Base-by-base conservation (phyloP, 2,329 filamentous ascomycete genomes). In the Fusarium foetens region DNA sequence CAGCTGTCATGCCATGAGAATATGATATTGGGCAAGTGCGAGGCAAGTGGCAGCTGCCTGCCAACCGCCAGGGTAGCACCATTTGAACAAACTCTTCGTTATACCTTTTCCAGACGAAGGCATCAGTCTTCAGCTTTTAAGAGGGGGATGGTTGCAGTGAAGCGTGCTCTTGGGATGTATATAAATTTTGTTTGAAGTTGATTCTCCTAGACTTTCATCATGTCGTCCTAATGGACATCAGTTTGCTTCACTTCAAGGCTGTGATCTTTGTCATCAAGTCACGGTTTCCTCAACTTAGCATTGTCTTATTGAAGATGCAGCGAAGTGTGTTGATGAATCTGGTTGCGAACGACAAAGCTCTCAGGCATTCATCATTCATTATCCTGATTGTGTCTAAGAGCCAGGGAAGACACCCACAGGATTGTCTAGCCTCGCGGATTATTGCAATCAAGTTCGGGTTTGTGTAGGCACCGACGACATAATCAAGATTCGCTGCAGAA, bases 11-110 rank as follows among this genome's bases (percentile, higher is more conserved):
- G 31, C 27, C 27, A 57, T 39, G 49, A 48, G 55, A 25, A 25
- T 25, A 25, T 25, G 25, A 25, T 25, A 70, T 72, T 43, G 70
- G 48, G 69, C 72, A 76, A 66, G 73, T 76, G 75, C 59, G 52
- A 64, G 63, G 58, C 71, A 74, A 66, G 57, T 73, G 71, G 57
- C 71, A 73, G 51, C 51, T 59, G 39, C 59, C 45, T 38, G 39
- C 25, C 42, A 17, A 46, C 51, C 58, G 49, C 33, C 27, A n/a
- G 14, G 21, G 25, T 14, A 36, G 7, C 29, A 27, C n/a, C 51
- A 31, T 23, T 13, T 27, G 41, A 39, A 29, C 39, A 51, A 21
- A 33, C 31, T 21, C 42, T 23, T 12, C 14, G 29, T 36, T 19
- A 35, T 16, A 13, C 27, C 13, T 31, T 27, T 27, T 11, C 19